Percentiles rank a stretch among this genome's conserved stretches.
Evolutionary conservation across 768 basidiomycete genomes (phyloP).

Genomic region (Cystofilobasidium macerans): DNA sequence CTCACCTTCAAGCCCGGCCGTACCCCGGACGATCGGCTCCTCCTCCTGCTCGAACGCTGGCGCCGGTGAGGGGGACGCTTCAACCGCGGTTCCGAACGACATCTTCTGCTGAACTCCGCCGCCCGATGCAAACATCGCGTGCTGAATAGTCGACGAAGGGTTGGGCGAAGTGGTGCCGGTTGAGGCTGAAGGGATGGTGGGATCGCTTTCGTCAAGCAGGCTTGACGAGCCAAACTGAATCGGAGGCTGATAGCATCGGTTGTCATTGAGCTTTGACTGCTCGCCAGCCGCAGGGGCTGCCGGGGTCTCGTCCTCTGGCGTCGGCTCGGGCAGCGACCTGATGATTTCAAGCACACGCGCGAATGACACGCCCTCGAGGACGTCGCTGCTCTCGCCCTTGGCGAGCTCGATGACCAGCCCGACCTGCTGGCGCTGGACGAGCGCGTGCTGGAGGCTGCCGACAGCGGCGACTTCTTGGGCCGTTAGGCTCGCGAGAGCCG

Average conservation of each 20-base stretch:
- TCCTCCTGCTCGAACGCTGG: neutral
- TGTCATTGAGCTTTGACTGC: neutral
- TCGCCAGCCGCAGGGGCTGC: neutral
- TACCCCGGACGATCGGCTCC: neutral
- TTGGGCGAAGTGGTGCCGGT: too few relatives aligned
- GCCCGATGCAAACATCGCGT: neutral
- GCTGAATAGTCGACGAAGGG: neutral
- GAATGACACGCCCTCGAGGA: neutral
- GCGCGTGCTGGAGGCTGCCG: neutral
- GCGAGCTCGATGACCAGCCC: neutral
- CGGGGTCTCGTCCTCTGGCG: neutral
- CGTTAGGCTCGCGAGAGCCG: neutral
- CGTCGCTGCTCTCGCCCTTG: neutral
- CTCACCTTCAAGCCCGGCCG: neutral
- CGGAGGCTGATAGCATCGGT: neutral
- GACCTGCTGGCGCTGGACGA: neutral
- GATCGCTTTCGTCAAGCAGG: too few relatives aligned
- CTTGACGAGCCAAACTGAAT: too few relatives aligned
- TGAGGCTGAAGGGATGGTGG: too few relatives aligned
- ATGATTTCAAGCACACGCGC: neutral
- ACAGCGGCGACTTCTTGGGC: neutral
- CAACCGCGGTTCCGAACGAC: conserved; percentile 3
- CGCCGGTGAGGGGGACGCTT: neutral
- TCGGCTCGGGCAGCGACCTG: neutral
- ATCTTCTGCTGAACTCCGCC: neutral